A percentile compares a stretch with the other conserved stretches of the same genome.
Evolutionary conservation across 495 filamentous ascomycete species (phyloP).

Genomic region (Daldinia childiae): DNA sequence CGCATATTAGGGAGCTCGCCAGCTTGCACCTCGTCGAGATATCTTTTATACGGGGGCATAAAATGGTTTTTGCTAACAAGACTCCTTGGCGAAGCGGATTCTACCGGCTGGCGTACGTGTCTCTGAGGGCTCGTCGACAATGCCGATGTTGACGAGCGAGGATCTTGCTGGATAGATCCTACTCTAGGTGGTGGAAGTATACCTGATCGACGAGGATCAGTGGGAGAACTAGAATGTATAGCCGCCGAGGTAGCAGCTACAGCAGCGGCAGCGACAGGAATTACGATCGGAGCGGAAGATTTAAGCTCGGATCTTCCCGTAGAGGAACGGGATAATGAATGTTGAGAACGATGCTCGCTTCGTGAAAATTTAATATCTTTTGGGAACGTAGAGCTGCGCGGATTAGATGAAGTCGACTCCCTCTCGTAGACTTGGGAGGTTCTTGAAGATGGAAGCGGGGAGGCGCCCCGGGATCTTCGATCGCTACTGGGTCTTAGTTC

Average conservation of each 20-base stretch:
- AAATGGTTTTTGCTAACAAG: constrained; percentile 28
- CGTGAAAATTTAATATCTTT: constrained; percentile 42
- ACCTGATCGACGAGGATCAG: constrained; percentile 39
- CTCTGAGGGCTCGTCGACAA: constrained; percentile 32
- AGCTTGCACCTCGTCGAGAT: constrained; percentile 47
- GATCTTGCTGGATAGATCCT: constrained; percentile 19
- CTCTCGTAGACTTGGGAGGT: constrained; percentile 39
- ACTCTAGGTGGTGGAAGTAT: constrained; percentile 27
- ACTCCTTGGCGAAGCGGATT: constrained; percentile 41
- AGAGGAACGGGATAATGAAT: constrained; percentile 44
- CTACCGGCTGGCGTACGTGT: constrained; percentile 45
- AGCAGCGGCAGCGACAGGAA: constrained; percentile 21
- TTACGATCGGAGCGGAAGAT: constrained; percentile 35
- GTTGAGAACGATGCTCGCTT: constrained; percentile 43
- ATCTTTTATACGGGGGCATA: constrained; percentile 48
- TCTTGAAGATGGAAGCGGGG: constrained; percentile 40
- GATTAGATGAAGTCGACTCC: constrained; percentile 37
- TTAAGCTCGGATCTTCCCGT: constrained; percentile 33
- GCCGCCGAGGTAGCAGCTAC: constrained; percentile 20
- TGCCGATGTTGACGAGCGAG: constrained; percentile 30
- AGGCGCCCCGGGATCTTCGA: constrained; percentile 35
- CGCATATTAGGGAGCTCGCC: constrained; percentile 48
- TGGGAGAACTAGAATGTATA: constrained; percentile 30
- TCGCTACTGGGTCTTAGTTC: constrained; percentile 31
- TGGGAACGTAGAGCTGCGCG: constrained; percentile 52